These are phyloP conservation scores for Claviceps monticola DNA, from an alignment of 2,329 filamentous ascomycete species.

Conservation along the genomic window DNA sequence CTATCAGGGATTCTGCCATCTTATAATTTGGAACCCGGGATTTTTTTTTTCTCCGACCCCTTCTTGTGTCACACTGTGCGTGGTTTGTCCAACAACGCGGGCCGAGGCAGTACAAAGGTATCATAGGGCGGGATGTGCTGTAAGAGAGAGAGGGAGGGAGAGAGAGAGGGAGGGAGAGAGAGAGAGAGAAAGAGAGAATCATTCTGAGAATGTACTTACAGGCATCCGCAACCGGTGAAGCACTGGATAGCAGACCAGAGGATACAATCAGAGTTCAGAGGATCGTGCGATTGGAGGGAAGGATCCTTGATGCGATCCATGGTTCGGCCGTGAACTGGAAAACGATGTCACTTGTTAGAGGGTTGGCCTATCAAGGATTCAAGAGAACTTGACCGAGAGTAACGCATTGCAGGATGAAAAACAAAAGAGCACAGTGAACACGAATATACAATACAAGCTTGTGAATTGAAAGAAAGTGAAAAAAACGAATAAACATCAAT, in stretches of 20 bases:
- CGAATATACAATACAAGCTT: background rate
- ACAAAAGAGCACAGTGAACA: background rate
- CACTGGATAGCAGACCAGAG: constrained; percentile 24
- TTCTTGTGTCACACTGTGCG: no score
- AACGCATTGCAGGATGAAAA: no score
- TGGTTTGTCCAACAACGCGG: no score
- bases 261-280: constrained; percentile 28
- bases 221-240: constrained; percentile 28
- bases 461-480: background rate
- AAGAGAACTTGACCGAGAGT: no score
- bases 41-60: no score
- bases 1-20: no score
- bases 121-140: no score
- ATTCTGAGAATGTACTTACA: constrained; percentile 17
- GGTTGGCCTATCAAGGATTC: no score
- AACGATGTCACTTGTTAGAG: no score
- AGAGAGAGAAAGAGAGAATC: background rate
- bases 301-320: constrained; percentile 30
- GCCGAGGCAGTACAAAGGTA: no score
- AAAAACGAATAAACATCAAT: no score
- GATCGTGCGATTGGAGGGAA: constrained; percentile 23
- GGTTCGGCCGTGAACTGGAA: constrained; percentile 29
- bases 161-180: background rate
- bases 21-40: no score
- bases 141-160: background rate